Evolutionary conservation across 2,329 filamentous ascomycete genomes (phyloP).

Genomic region (Colletotrichum viniferum): DNA sequence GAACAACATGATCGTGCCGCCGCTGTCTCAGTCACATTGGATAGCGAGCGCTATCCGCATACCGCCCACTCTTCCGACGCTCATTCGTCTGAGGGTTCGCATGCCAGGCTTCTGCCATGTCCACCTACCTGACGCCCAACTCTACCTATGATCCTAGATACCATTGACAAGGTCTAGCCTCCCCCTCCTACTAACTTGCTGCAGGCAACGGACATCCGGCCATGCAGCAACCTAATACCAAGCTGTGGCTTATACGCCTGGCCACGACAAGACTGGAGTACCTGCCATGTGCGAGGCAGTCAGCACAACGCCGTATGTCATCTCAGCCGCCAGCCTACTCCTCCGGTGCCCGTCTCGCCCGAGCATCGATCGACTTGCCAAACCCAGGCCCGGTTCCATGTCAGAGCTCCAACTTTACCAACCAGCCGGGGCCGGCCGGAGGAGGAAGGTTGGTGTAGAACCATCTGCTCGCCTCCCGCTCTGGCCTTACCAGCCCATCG

Average conservation of each 20-base stretch:
- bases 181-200: not conserved
- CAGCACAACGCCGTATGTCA: conserved; percentile 11
- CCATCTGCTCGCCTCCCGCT: not conserved
- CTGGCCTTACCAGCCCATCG: not conserved
- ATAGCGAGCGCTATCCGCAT: not conserved
- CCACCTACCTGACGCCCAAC: not conserved
- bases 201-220: conserved; percentile 15
- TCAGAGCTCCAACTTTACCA: conserved; percentile 15
- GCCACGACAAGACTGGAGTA: not conserved
- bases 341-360: not conserved
- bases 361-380: conserved; percentile 6
- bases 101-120: not conserved
- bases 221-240: not conserved
- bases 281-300: conserved; percentile 13
- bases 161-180: not conserved
- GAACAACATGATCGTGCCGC: not conserved
- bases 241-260: conserved; percentile 9
- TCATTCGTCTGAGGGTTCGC: not conserved
- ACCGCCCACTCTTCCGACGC: not conserved
- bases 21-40: not conserved
- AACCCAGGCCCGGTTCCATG: conserved; percentile 1
- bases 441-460: not conserved
- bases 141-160: not conserved
- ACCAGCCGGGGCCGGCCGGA: not conserved
- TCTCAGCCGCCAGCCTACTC: not conserved